phyloP scores from a whole-genome alignment of 371 early-diverging fungal genomes.

The Phascolomyces articulosus region DNA sequence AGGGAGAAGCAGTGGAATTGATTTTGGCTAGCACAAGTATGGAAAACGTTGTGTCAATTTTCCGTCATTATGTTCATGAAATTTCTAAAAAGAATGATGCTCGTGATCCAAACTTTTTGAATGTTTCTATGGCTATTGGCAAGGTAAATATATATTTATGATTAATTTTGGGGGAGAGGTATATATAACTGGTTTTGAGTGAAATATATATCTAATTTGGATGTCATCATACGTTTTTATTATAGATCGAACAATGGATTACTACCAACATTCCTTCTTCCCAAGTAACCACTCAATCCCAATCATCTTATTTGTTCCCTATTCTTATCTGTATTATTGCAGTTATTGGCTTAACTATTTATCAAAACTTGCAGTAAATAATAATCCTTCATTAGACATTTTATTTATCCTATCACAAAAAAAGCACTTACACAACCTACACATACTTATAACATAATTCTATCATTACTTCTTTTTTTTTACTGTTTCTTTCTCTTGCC shows the following conservation, averaged over 20 bases:
- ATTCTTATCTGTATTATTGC: slow-evolving; percentile 38
- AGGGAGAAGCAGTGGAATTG: slow-evolving; percentile 88
- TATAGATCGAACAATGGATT: slow-evolving; percentile 53
- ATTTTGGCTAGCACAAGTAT: slow-evolving; percentile 62
- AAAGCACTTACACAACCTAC: too few relatives aligned
- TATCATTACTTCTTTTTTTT: too few relatives aligned
- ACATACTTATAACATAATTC: too few relatives aligned
- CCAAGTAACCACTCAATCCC: not conserved
- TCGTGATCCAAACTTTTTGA: slow-evolving; percentile 70
- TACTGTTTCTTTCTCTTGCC: too few relatives aligned
- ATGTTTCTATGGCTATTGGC: slow-evolving; percentile 64
- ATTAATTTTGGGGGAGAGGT: too few relatives aligned
- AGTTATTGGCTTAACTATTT: slow-evolving; percentile 21
- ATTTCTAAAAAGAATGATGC: slow-evolving; percentile 72
- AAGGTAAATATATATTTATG: slow-evolving; percentile 36
- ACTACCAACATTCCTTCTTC: slow-evolving; percentile 18
- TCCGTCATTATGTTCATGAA: slow-evolving; percentile 64
- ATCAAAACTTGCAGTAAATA: slow-evolving; percentile 12
- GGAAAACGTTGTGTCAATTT: slow-evolving; percentile 66
- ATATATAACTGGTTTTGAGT: too few relatives aligned
- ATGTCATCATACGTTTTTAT: not conserved
- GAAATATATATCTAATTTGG: too few relatives aligned
- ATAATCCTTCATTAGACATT: not conserved
- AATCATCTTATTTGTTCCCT: slow-evolving; percentile 19
- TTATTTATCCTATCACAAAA: too few relatives aligned